Conservation (phyloP, 2,329 filamentous ascomycete genomes). For the Nothophoma quercina region DNA sequence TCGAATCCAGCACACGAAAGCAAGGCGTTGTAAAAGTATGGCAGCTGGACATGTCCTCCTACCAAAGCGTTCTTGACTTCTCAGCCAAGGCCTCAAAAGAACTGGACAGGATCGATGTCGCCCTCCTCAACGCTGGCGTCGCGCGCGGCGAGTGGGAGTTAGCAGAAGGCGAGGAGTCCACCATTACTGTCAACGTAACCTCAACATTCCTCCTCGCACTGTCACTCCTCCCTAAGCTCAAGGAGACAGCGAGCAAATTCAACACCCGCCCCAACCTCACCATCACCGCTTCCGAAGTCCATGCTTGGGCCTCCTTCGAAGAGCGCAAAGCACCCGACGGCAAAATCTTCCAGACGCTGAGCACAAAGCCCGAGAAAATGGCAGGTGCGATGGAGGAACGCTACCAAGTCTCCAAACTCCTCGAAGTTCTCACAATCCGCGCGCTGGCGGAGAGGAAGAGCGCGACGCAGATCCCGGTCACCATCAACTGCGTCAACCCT, state of each 20-base stretch:
- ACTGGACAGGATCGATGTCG: slow-evolving; percentile 38
- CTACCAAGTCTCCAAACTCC: slow-evolving; percentile 32
- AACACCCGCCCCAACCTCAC: slow-evolving; percentile 24
- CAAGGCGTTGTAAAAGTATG: slow-evolving; percentile 30
- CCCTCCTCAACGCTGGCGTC: slow-evolving; percentile 47
- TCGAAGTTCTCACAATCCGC: slow-evolving; percentile 33
- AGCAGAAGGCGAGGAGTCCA: slow-evolving; percentile 43
- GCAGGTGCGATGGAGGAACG: slow-evolving; percentile 8
- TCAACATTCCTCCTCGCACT: slow-evolving; percentile 60
- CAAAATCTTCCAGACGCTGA: slow-evolving; percentile 28
- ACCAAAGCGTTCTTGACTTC: slow-evolving; percentile 29
- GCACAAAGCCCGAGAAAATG: slow-evolving; percentile 2
- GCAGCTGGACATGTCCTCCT: slow-evolving; percentile 34
- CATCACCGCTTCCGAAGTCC: slow-evolving; percentile 19
- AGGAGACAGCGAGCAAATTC: slow-evolving; percentile 24
- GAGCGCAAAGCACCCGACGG: slow-evolving; percentile 26
- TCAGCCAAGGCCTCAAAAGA: slow-evolving; percentile 26
- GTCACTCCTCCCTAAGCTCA: slow-evolving; percentile 51
- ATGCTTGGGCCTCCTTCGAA: slow-evolving; percentile 21
- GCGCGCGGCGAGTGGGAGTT: slow-evolving; percentile 23
- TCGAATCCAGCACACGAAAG: slow-evolving; percentile 25
- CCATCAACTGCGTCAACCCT: slow-evolving; percentile 33
- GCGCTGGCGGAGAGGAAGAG: slow-evolving; percentile 21
- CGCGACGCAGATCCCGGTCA: slow-evolving; percentile 25
- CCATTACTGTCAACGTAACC: slow-evolving; percentile 61